Evolutionary conservation across 2,329 filamentous ascomycete species (phyloP), one percentile per base, ranked within the genome.

Genomic region (Ophiobolus disseminans): DNA sequence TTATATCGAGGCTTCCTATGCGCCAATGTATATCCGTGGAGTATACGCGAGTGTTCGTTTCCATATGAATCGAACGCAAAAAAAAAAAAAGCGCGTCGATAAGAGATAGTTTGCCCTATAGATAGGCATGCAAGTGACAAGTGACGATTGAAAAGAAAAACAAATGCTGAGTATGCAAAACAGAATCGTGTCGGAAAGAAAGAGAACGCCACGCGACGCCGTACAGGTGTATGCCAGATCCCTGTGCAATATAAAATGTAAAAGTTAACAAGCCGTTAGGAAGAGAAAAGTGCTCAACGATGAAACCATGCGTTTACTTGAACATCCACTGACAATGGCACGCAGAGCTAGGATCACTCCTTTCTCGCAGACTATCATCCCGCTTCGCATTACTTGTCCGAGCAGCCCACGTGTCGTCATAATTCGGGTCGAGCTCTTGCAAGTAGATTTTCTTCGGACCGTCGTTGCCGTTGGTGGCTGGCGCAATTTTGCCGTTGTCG

Each of bases 401-500:
- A 1, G 57, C 40, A 4, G 55, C 41, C 23, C 52, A 48, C 9
- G 57, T 41, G 7, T 47, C 35, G 11, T 63, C 53, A 9, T 66
- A 60, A 10, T 23, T 62, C 6, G 77, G 76, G 53, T 77, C 72
- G 2, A 60, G 46, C 58, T 79, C 77, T 48, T 74, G 63, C 9
- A 80, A 60, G 46, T 62, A 52, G 16, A 79, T 59, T 13, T 64
- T 66, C 36, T 77, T 69, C 3, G 68, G 67, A 5, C 70, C 57
- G 21, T 69, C 71, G 34, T 71, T 65, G 16, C 49, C 52, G 43
- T 73, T 67, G 0, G 57, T 50, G 20, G 70, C 69, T 26, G 69
- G 66, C 22, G 74, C 69, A 25, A 81, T 65, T 7, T 68, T 59
- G 22, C 80, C 80, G 54, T 84, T 75, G 38, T 80, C 70, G 45